Base-by-base conservation (phyloP, 129 eudicot genomes). In the Sambucus nigra region DNA sequence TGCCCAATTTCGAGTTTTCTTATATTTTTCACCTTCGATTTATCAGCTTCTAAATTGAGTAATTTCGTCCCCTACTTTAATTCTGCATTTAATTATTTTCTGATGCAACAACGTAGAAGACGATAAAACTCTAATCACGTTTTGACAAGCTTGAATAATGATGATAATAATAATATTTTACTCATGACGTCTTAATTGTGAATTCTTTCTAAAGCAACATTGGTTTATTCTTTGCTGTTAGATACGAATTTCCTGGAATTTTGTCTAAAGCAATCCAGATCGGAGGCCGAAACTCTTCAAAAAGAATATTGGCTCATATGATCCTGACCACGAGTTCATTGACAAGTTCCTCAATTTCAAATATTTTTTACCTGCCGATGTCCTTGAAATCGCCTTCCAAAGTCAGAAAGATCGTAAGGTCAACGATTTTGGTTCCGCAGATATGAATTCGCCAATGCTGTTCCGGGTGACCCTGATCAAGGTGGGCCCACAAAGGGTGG, bases 161-260 rank as follows among this genome's bases (percentile, higher is more conserved):
- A n/a, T n/a, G n/a, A n/a, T n/a, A n/a, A n/a, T n/a, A n/a, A n/a
- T n/a, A n/a, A n/a, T n/a, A n/a, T n/a, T n/a, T n/a, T n/a, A n/a
- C n/a, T n/a, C n/a, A n/a, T n/a, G n/a, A n/a, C n/a, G n/a, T n/a
- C n/a, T n/a, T n/a, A n/a, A n/a, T n/a, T n/a, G n/a, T n/a, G n/a
- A n/a, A n/a, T n/a, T n/a, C n/a, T n/a, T n/a, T n/a, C n/a, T n/a
- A n/a, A n/a, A n/a, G n/a, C n/a, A n/a, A n/a, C n/a, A n/a, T n/a
- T n/a, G n/a, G n/a, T n/a, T n/a, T n/a, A n/a, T n/a, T n/a, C n/a
- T n/a, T n/a, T n/a, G n/a, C n/a, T n/a, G n/a, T n/a, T 56, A 92
- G 99, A 92, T 74, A 86, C 94, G 42, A 92, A 96, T 56, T 75
- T 92, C 48, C 69, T 92, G 73, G 96, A 92, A 53, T 86, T 73